Evolutionary conservation across 768 basidiomycete species (phyloP), one percentile per base, ranked within the genome.

Genomic region (Gelatoporia subvermispora): DNA sequence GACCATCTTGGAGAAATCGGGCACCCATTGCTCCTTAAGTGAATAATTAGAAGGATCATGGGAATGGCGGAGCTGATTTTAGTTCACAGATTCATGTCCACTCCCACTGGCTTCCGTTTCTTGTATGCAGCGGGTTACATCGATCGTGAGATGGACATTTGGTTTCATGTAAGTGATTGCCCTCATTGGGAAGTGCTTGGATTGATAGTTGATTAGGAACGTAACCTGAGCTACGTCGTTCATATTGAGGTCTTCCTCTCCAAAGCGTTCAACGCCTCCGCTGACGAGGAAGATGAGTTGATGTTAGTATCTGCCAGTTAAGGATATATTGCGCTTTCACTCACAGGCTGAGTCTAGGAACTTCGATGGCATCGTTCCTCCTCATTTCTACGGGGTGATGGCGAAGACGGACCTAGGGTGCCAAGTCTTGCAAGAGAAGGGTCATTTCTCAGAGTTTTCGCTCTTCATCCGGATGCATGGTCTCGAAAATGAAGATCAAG

Each of bases 361-460:
- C 17, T 90, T 88, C 49, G 93, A 93, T 45, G 88, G 87, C 11
- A 84, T 85, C 10, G 89, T 93, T 11, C 96, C 95, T 2, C 83
- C 88, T 1, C 94, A 99, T 65, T 98, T 99, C 67, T 95, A 97
- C 59, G 95, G 95, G 18, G 95, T 97, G 66, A 89, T 98, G 79
- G 86, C 93, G 40, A 97, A 96, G 66, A 98, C 96, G 3, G 88
- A 89, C 48, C 84, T 94, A 42, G 96, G 96, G 0, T 95, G 93
- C 65, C 88, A 89, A 60, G 83, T 93, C 9, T 70, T 99, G 35
- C 81, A 84, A 50, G 93, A 94, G 50, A 93, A 88, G 56, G 90
- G 90, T 0, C 92, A 98, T 62, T 93, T 98, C 59, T 62, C 77
- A 4, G 91, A 95, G 53, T 97, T 97, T 60, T 85, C 91, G 1